These are phyloP conservation scores for Eimeria sp. DNA, from an alignment of 169 alveolate species.

Conservation along the genomic window DNA sequence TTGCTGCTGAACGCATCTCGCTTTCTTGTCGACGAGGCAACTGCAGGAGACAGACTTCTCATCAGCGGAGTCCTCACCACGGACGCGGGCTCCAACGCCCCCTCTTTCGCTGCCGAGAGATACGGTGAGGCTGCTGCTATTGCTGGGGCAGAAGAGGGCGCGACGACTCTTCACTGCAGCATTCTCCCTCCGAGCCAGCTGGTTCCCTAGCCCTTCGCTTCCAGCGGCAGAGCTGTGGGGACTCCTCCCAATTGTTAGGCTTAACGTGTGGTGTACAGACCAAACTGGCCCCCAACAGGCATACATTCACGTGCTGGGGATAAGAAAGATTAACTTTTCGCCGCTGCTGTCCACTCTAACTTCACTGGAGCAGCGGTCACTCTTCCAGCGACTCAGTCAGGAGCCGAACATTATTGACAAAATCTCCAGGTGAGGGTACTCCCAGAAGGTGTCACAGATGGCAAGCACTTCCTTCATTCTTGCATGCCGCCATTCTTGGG, in stretches of 20 bases:
- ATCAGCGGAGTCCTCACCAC: constrained; percentile 95
- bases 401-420: constrained; percentile 91
- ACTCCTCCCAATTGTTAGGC: neutral
- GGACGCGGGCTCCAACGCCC: constrained; percentile 67
- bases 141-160: neutral
- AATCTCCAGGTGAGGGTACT: constrained; percentile 91
- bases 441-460: neutral
- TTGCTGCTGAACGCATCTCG: constrained; percentile 94
- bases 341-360: constrained; percentile 54
- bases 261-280: neutral
- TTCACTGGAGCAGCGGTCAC: constrained; percentile 67
- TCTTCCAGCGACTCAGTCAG: constrained; percentile 89
- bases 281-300: constrained; percentile 78
- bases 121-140: constrained; percentile 36
- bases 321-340: constrained; percentile 61
- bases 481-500: neutral
- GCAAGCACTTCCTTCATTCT: neutral
- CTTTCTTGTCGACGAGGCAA: constrained; percentile 95
- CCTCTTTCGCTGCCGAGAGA: neutral
- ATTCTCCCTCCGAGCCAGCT: neutral
- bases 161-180: neutral
- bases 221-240: neutral
- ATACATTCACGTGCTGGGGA: constrained; percentile 92
- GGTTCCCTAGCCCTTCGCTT: neutral
- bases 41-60: constrained; percentile 99